Percentiles rank a stretch among this genome's conserved stretches.
phyloP scores from a whole-genome alignment of 2,329 filamentous ascomycete species.

The Chaetomiaceae sp. region DNA sequence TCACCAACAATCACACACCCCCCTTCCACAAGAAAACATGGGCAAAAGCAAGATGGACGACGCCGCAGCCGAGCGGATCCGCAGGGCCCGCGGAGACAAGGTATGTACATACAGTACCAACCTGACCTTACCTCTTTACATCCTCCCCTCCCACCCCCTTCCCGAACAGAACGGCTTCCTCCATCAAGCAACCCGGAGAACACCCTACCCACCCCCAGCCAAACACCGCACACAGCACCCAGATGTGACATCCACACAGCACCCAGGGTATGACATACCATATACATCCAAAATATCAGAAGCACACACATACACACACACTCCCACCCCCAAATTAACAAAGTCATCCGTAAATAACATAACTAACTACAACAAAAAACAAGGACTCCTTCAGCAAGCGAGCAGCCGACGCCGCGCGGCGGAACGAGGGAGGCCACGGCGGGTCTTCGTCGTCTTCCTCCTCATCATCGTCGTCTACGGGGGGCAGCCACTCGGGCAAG shows the following conservation, averaged over 20 bases:
- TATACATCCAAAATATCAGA: no score
- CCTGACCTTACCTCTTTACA: not conserved
- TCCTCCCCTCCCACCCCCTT: not conserved
- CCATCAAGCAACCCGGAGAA: no score
- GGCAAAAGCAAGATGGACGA: slow-evolving; percentile 40
- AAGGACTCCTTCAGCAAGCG: slow-evolving; percentile 36
- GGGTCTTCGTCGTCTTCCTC: no score
- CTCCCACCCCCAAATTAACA: no score
- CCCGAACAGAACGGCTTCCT: no score
- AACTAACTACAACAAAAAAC: not conserved
- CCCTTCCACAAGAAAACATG: slow-evolving; percentile 26
- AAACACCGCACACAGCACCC: no score
- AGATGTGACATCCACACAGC: no score
- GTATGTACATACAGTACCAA: slow-evolving; percentile 23
- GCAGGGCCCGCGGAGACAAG: slow-evolving; percentile 37
- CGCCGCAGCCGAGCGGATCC: slow-evolving; percentile 38
- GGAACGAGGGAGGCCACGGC: slow-evolving; percentile 22
- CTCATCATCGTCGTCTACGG: slow-evolving; percentile 13
- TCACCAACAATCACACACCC: not conserved
- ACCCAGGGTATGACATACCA: no score
- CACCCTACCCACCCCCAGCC: not conserved
- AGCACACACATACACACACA: no score
- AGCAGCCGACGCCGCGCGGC: slow-evolving; percentile 33
- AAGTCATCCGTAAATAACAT: no score
- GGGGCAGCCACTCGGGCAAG: slow-evolving; percentile 17